Evolutionary conservation across 305 asterid species (phyloP), one percentile per base, ranked within the genome.

Genomic region (Fraxinus ornus): DNA sequence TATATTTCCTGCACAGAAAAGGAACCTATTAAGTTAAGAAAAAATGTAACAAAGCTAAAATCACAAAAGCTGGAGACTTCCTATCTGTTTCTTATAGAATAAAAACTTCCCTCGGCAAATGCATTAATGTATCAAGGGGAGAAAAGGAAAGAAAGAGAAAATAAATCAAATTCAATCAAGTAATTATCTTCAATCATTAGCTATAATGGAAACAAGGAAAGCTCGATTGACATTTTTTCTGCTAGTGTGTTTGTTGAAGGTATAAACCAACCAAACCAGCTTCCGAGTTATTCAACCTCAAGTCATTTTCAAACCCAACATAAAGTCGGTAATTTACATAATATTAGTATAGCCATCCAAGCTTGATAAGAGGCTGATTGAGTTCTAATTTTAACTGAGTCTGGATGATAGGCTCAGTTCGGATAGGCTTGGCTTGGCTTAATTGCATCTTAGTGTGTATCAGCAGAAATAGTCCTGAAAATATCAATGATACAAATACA

Each of bases 1-100:
- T 91, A 96, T 86, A 96, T 91, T 91, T 96, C 99, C 98, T 96
- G 87, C 64, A 77, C 35, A 83, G 62, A 47, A 33, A 76, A 81
- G 49, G 33, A 76, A 75, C 37, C 21, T 47, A 76, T 77, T 78
- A 82, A 82, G 57, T 41, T 44, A 24, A 60, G 74, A 81, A 77
- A 55, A 74, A 19, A 78, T 37, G 62, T 82, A 28, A n/a, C 30
- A 81, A 75, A 76, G 72, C 22, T 22, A 64, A 75, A 78, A 26
- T 36, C 7, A 83, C n/a, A 78, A 37, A 78, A 33, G 77, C 24
- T 57, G n/a, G n/a, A 71, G 33, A 75, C 15, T 78, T 70, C 62
- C 62, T 62, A 19, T n/a, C 68, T n/a, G 26, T 19, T 57, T 57
- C 68, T 19, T 17, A 19, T n/a, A 19, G 68, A 13, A 57, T 19